Evolutionary conservation across 2,329 filamentous ascomycete genomes (phyloP).

Genomic region (Monosporascus sp.): DNA sequence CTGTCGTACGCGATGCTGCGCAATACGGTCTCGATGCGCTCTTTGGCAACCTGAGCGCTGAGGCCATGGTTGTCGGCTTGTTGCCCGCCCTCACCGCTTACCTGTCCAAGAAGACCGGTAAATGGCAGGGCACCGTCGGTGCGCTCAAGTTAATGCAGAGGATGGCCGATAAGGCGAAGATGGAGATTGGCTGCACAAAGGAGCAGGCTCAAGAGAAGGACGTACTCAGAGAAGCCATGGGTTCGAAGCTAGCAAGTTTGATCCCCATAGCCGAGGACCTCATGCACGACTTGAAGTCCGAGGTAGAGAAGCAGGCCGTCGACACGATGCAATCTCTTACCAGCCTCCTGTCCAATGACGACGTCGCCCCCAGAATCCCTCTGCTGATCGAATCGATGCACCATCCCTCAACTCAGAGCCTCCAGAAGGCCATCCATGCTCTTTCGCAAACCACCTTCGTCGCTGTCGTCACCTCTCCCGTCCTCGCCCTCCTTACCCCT

Average conservation of each 20-base stretch:
- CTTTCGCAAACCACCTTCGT: constrained; percentile 98
- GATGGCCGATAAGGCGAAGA: constrained; percentile 92
- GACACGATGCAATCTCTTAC: constrained; percentile 90
- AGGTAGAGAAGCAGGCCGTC: constrained; percentile 83
- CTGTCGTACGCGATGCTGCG: constrained; percentile 82
- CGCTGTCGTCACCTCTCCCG: constrained; percentile 89
- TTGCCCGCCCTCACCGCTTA: constrained; percentile 73
- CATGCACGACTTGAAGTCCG: constrained; percentile 94
- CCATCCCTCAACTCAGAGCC: constrained; percentile 78
- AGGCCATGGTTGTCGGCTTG: constrained; percentile 77
- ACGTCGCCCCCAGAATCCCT: constrained; percentile 87
- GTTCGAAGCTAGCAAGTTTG: constrained; percentile 74
- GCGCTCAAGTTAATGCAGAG: constrained; percentile 79
- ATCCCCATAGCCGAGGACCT: constrained; percentile 88
- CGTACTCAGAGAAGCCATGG: constrained; percentile 83
- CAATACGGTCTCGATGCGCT: constrained; percentile 91
- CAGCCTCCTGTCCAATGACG: constrained; percentile 89
- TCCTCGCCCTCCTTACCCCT: constrained; percentile 88
- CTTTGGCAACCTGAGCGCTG: constrained; percentile 71
- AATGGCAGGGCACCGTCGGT: constrained; percentile 95
- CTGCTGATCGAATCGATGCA: constrained; percentile 94
- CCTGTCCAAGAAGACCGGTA: constrained; percentile 76
- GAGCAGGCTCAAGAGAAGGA: constrained; percentile 87
- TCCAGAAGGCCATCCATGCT: constrained; percentile 95
- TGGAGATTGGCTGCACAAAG: constrained; percentile 69